Base-by-base conservation (phyloP, 306 rosid genomes). In the Senna tora region DNA sequence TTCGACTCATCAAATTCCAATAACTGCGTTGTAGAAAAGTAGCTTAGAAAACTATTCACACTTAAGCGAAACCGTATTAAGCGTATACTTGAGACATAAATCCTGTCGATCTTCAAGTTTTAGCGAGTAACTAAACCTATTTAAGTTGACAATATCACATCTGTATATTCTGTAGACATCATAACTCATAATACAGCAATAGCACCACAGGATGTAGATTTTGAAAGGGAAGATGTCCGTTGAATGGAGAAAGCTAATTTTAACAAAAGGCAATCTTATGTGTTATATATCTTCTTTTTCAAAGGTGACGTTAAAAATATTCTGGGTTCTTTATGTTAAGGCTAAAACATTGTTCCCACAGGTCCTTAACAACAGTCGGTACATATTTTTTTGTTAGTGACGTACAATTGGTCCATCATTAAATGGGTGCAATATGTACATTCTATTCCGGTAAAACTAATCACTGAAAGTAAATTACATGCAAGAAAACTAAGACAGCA, bases 1-100 rank as follows among this genome's bases (percentile, higher is more conserved):
- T 88, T 95, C 7, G 96, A 89, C 86, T 95, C 99, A 58, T 91
- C 95, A 38, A 95, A 95, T 65, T 84, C 99, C 86, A 95, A 77
- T 81, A 95, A 74, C 99, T 91, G 86, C 80, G 64, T 30, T 8
- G 60, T 46, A 75, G 36, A 45, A 63, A 17, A 61, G 38, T 50
- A 53, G 25, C 49, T 59, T 43, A 58, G 22, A 65, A 58, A 34
- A 28, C 36, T 47, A 28, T 49, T 50, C n/a, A 72, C 50, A 65
- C 52, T 61, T 56, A 13, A 12, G 69, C 32, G 53, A 69, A 69
- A 41, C 74, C 65, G 33, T 19, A 22, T 25, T 34, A 65, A 55
- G 36, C 36, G 64, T 55, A 36, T 34, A 17, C 12, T 50, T 19
- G 46, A 67, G 9, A 50, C 33, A 20, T 50, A 28, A 11, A 28